Conservation (phyloP, 768 basidiomycete species). For the Suillus occidentalis region DNA sequence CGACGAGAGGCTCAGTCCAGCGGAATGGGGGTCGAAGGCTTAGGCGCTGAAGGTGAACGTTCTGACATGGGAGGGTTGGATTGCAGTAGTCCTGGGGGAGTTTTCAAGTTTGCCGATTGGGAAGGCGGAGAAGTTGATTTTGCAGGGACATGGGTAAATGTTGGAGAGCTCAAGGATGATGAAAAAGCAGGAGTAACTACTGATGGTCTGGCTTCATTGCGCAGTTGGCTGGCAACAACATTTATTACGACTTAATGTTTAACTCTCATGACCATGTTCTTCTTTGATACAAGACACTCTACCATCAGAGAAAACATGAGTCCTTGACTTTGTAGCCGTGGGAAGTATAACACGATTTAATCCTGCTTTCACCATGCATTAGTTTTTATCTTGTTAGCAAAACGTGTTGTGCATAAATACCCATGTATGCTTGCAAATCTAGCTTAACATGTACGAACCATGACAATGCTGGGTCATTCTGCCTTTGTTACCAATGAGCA, state of each 20-base stretch:
- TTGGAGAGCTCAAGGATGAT: constrained; percentile 33
- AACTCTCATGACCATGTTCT: constrained; percentile 25
- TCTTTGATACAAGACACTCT: constrained; percentile 14
- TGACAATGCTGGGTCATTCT: no score
- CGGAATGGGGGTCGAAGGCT: constrained; percentile 68
- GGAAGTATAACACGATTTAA: no score
- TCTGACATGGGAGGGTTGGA: constrained; percentile 76
- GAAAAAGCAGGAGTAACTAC: constrained; percentile 38
- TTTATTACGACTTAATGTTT: constrained; percentile 24
- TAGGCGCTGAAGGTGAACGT: constrained; percentile 67
- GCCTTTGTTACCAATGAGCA: no score
- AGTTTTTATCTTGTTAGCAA: no score
- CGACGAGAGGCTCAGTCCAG: constrained; percentile 61
- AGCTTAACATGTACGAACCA: no score
- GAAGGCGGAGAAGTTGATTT: constrained; percentile 81
- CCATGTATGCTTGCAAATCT: no score
- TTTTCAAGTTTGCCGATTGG: constrained; percentile 79
- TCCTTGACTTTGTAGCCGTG: no score
- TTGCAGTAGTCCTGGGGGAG: constrained; percentile 52
- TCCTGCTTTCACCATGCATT: no score
- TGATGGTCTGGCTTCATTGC: constrained; percentile 44
- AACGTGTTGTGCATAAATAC: no score
- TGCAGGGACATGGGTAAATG: constrained; percentile 53
- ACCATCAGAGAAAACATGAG: no score
- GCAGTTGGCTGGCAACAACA: constrained; percentile 50